Evolutionary conservation across 2,329 filamentous ascomycete genomes (phyloP).

Genomic region (Pezicula radicicola): DNA sequence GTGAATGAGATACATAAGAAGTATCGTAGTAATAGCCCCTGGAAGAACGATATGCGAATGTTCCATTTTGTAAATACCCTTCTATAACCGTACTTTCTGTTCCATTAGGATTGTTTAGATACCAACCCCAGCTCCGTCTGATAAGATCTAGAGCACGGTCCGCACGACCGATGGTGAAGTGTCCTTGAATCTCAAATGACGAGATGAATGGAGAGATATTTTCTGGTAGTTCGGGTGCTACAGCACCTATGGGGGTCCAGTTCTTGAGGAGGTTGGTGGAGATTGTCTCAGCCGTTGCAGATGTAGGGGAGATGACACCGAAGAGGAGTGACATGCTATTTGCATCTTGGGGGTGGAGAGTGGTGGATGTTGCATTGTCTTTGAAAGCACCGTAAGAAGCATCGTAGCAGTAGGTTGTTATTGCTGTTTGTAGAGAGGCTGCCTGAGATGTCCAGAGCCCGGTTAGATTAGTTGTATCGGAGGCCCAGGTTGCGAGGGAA

Average conservation of each 20-base stretch:
- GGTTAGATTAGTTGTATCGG: slow-evolving; percentile 33
- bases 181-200: slow-evolving; percentile 53
- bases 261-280: slow-evolving; percentile 44
- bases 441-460: slow-evolving; percentile 28
- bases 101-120: slow-evolving; percentile 50
- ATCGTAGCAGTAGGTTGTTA: slow-evolving; percentile 44
- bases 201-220: slow-evolving; percentile 57
- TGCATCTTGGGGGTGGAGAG: slow-evolving; percentile 55
- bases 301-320: not conserved
- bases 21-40: slow-evolving; percentile 46
- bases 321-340: slow-evolving; percentile 47
- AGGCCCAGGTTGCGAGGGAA: slow-evolving; percentile 38
- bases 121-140: slow-evolving; percentile 56
- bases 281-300: slow-evolving; percentile 31
- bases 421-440: slow-evolving; percentile 22
- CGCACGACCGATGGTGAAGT: slow-evolving; percentile 43
- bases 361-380: slow-evolving; percentile 48
- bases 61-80: slow-evolving; percentile 50
- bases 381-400: slow-evolving; percentile 34
- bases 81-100: slow-evolving; percentile 55
- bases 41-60: slow-evolving; percentile 50
- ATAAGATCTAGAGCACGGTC: slow-evolving; percentile 50
- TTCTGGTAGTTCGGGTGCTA: slow-evolving; percentile 49
- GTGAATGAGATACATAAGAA: slow-evolving; percentile 40
- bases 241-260: slow-evolving; percentile 52